A percentile compares a stretch with the other conserved stretches of the same genome.
Conservation (phyloP, 2,329 filamentous ascomycete genomes). For the Botrytis cinerea region DNA sequence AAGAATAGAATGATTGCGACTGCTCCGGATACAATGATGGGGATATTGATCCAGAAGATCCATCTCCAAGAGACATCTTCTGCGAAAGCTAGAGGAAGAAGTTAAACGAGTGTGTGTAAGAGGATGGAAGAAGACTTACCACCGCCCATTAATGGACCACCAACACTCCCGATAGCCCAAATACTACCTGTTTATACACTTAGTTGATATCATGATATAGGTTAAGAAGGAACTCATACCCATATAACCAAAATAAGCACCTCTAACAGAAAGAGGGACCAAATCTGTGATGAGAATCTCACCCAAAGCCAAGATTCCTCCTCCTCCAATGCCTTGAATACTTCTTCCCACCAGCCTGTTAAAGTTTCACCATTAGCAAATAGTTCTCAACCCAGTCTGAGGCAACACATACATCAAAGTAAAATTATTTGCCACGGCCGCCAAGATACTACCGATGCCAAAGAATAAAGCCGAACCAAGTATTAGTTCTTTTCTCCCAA, state of each 20-base stretch:
- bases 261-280: slow-evolving; percentile 47
- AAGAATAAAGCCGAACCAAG: slow-evolving; percentile 42
- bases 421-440: slow-evolving; percentile 44
- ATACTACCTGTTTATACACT: slow-evolving; percentile 35
- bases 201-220: neutral
- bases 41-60: slow-evolving; percentile 57
- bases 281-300: slow-evolving; percentile 51
- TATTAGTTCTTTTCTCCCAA: slow-evolving; percentile 44
- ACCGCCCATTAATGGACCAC: slow-evolving; percentile 55
- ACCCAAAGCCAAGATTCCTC: slow-evolving; percentile 51
- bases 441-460: slow-evolving; percentile 45
- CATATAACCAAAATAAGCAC: slow-evolving; percentile 44
- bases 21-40: slow-evolving; percentile 35
- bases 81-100: slow-evolving; percentile 47
- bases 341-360: slow-evolving; percentile 44
- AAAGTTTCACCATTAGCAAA: neutral
- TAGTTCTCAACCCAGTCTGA: neutral
- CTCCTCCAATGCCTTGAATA: slow-evolving; percentile 54
- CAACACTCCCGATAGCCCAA: slow-evolving; percentile 58
- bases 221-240: neutral
- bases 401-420: slow-evolving; percentile 37
- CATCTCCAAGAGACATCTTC: slow-evolving; percentile 58
- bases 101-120: neutral
- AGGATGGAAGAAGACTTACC: neutral
- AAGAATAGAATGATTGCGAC: slow-evolving; percentile 38